These are phyloP conservation scores for Trichosphaerium sp. DNA, from an alignment of 78 protist species.

Conservation along the genomic window DNA sequence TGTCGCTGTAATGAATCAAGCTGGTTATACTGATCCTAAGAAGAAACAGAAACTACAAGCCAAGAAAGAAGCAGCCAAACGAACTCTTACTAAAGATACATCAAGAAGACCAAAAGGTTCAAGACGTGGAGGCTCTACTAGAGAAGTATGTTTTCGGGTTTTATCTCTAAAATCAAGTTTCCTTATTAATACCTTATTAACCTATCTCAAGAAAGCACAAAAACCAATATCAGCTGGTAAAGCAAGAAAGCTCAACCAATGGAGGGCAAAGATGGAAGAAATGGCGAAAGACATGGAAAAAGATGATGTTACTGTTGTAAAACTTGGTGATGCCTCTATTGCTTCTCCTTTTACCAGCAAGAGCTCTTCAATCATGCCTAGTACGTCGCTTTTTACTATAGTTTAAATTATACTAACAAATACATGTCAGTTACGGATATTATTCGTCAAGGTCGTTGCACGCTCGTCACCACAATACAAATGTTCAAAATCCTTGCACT, in stretches of 20 bases:
- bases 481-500: conserved; percentile 92
- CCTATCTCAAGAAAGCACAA: no score
- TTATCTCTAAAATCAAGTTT: no score
- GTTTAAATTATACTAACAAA: neutral
- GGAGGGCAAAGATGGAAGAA: neutral
- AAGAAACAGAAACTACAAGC: no score
- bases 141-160: no score
- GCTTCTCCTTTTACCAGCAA: conserved; percentile 96
- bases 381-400: no score
- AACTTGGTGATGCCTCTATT: conserved; percentile 92
- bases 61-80: no score
- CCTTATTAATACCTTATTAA: no score
- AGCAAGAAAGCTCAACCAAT: neutral
- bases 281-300: neutral
- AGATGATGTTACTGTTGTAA: conserved; percentile 21
- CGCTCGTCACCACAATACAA: conserved; percentile 90
- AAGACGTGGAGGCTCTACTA: no score
- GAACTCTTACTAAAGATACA: no score
- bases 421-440: conserved; percentile 48
- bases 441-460: conserved; percentile 81
- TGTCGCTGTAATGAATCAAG: neutral
- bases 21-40: no score
- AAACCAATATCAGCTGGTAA: neutral
- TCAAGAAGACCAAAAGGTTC: neutral
- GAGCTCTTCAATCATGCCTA: conserved; percentile 31